Evolutionary conservation across 805 yeast species (phyloP), one percentile per base, ranked within the genome.

Genomic region (Starmerella floricola): DNA sequence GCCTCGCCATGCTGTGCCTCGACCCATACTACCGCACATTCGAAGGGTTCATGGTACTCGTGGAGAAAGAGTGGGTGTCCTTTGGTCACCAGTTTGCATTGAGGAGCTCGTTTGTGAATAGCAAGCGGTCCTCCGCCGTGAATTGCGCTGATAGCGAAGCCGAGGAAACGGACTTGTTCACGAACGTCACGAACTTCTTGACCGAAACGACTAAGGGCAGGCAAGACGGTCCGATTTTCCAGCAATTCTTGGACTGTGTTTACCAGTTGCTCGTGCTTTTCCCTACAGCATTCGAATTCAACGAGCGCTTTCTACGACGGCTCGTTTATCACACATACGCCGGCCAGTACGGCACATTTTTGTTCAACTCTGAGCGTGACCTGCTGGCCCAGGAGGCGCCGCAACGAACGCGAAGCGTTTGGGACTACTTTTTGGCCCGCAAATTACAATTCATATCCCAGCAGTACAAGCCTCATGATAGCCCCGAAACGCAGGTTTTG

Each of bases 1-100:
- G 95, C 2, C 63, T 91, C 47, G 74, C 87, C 19, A 88, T 88
- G 61, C 62, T 91, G 4, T 83, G 95, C 55, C 65, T 87, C 8
- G 97, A 91, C 59, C 96, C 97, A 1, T 84, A 74, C 57, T 91
- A 71, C 60, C 69, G 98, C 50, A 87, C 97, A 0, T 50, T 83
- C 2, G 79, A 85, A 44, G 98, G 98, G 2, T 86, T 91, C 55
- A 79, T 81, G 63, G 71, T 77, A 0, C 65, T 91, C 16, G 69
- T 91, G 3, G 98, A 91, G 54, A 87, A 91, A 55, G 98, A 91
- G 49, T 91, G 97, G 97, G 67, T 84, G 2, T 75, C 94, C 35
- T 88, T 88, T 65, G 98, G 98, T 0, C 94, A 86, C 63, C 72
- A 85, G 51, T 91, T 88, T 57, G 73, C 75, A 41, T 91, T 85